Conservation (phyloP, 2,329 filamentous ascomycete genomes). For the Aspergillus japonicus region DNA sequence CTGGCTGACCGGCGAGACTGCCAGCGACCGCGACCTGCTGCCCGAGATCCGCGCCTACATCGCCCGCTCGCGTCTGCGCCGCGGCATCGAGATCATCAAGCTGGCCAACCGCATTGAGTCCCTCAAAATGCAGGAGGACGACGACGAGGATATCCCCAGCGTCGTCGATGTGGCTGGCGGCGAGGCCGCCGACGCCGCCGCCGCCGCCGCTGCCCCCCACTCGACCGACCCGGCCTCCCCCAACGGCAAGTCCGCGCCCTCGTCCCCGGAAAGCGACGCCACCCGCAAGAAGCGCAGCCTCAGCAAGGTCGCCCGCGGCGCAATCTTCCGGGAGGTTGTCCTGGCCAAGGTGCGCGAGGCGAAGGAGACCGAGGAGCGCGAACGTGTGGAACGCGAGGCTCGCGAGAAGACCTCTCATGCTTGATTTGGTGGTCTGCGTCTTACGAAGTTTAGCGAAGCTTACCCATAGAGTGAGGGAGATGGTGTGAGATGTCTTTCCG, state of each 20-base stretch:
- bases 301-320: constrained; percentile 59
- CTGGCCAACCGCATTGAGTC: constrained; percentile 92
- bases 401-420: constrained; percentile 38
- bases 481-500: no score
- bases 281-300: constrained; percentile 52
- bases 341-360: constrained; percentile 89
- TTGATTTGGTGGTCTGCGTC: constrained; percentile 8
- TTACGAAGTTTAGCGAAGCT: no score
- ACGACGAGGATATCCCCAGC: constrained; percentile 67
- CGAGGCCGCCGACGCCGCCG: constrained; percentile 13
- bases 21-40: constrained; percentile 93
- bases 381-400: constrained; percentile 63
- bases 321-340: constrained; percentile 93
- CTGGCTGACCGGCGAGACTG: constrained; percentile 89
- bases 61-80: constrained; percentile 83
- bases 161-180: constrained; percentile 58
- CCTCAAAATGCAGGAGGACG: constrained; percentile 90
- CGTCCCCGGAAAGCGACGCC: constrained; percentile 23
- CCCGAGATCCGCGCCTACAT: constrained; percentile 96
- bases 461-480: no score
- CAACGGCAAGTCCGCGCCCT: constrained; percentile 11
- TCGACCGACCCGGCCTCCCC: constrained; percentile 28
- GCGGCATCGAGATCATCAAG: constrained; percentile 94
- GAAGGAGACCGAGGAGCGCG: constrained; percentile 78
- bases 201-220: constrained; percentile 18